Conservation (phyloP, 257 asterid species). For the Solanum paucissectum region DNA sequence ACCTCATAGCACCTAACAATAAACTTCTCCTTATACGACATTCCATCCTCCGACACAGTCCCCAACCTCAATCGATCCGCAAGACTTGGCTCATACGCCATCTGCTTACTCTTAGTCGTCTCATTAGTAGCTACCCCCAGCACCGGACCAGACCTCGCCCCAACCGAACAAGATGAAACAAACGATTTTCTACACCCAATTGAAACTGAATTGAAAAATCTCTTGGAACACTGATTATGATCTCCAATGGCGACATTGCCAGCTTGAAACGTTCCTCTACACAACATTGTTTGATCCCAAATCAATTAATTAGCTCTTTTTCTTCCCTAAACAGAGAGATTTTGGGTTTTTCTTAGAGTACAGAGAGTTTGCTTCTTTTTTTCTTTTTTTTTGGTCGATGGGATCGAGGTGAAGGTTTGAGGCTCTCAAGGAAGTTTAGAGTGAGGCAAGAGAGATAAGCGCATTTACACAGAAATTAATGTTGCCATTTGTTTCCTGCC, state of each 20-base stretch:
- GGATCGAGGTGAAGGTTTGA: background rate
- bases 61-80: conserved; percentile 89
- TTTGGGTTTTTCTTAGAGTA: background rate
- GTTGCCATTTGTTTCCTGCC: background rate
- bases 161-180: background rate
- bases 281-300: conserved; percentile 13
- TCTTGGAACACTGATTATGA: background rate
- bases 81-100: conserved; percentile 36
- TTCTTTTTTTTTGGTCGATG: background rate
- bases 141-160: conserved; percentile 9
- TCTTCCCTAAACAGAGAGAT: background rate
- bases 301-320: background rate
- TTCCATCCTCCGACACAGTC: conserved; percentile 74
- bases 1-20: conserved; percentile 92
- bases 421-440: background rate
- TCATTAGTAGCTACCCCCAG: conserved; percentile 55
- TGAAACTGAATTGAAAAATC: conserved; percentile 1
- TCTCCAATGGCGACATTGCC: background rate
- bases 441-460: background rate
- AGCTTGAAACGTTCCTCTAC: conserved; percentile 9
- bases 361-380: background rate
- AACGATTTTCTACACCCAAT: conserved; percentile 4
- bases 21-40: conserved; percentile 85
- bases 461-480: background rate
- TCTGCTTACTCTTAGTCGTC: conserved; percentile 32